phyloP scores from a whole-genome alignment of 345 rosid genomes.

The Rhizophora mangle region DNA sequence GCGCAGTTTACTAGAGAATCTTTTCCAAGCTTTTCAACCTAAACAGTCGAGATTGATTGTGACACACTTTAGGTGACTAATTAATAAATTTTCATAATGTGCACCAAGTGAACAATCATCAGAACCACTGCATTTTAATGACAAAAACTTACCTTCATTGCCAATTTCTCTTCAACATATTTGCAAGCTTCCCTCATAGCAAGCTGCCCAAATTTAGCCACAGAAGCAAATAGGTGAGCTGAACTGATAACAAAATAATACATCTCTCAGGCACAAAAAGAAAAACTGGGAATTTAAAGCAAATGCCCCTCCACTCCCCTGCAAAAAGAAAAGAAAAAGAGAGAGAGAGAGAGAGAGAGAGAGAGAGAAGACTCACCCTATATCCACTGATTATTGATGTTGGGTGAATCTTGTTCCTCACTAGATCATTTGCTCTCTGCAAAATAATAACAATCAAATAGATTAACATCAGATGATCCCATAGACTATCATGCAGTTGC shows the following conservation, averaged over 20 bases:
- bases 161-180: conserved; percentile 85
- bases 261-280: background rate
- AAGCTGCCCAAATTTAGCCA: conserved; percentile 46
- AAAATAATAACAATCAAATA: conserved; percentile 13
- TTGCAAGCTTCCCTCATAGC: conserved; percentile 99
- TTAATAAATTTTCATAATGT: background rate
- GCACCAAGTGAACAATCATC: background rate
- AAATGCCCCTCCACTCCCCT: too few species aligned
- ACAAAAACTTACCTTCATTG: conserved; percentile 54
- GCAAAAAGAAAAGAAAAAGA: background rate
- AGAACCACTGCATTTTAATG: background rate
- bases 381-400: conserved; percentile 95
- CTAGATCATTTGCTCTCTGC: conserved; percentile 94
- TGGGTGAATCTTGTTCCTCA: conserved; percentile 96
- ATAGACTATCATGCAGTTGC: background rate
- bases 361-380: conserved; percentile 47
- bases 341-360: too few species aligned
- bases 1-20: conserved; percentile 89
- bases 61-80: too few species aligned
- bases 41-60: background rate
- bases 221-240: conserved; percentile 1
- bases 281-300: too few species aligned
- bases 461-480: conserved; percentile 7
- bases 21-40: conserved; percentile 98
- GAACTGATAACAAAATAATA: background rate